Conservation (phyloP, 140 eudicot genomes). For the Erigeron philadelphicus region DNA sequence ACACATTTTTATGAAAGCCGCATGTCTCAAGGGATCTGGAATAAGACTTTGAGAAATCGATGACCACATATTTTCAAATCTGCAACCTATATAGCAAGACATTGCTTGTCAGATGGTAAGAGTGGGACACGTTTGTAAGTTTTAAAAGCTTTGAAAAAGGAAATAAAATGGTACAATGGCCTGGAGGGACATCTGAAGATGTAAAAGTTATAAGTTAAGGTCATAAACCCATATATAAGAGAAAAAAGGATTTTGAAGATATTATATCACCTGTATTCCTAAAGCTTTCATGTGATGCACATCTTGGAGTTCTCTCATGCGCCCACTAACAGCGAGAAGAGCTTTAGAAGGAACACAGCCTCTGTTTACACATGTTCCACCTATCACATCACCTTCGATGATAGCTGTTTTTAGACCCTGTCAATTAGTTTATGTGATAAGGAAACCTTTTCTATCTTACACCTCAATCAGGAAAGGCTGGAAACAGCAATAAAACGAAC, state of each 20-base stretch:
- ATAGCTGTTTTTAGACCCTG: constrained; percentile 94
- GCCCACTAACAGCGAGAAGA: constrained; percentile 89
- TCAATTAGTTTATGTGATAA: constrained; percentile 13
- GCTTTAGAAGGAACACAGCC: constrained; percentile 98
- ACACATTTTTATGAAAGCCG: too few species aligned
- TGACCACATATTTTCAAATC: too few species aligned
- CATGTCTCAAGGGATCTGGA: too few species aligned
- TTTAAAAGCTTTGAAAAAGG: too few species aligned
- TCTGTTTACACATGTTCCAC: constrained; percentile 88
- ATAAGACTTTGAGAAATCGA: too few species aligned
- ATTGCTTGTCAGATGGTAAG: too few species aligned
- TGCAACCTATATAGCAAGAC: too few species aligned
- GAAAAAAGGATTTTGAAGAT: neutral
- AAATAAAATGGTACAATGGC: too few species aligned
- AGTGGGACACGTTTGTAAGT: too few species aligned
- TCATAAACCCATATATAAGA: too few species aligned
- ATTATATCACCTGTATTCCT: constrained; percentile 60
- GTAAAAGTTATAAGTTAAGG: too few species aligned
- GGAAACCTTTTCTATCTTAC: constrained; percentile 9
- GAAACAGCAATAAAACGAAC: constrained; percentile 2
- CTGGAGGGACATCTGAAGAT: too few species aligned
- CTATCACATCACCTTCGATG: constrained; percentile 87
- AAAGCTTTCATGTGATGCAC: constrained; percentile 75
- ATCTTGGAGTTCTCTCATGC: constrained; percentile 87
- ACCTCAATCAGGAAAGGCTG: constrained; percentile 6